phyloP scores from a whole-genome alignment of 2,329 filamentous ascomycete species.

The Penicillium sp. region DNA sequence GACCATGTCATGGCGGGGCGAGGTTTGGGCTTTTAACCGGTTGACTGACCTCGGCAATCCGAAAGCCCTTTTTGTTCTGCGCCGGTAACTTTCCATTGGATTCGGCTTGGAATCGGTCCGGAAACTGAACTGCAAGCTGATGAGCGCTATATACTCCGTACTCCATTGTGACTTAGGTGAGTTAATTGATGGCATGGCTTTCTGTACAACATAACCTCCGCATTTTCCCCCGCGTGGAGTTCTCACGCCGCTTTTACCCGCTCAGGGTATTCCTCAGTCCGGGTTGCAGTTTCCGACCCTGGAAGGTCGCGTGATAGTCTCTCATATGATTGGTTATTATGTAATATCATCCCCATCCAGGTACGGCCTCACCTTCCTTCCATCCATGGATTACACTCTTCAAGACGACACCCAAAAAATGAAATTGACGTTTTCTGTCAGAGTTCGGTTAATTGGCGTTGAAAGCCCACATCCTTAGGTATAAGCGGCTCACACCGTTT shows the following conservation, averaged over 20 bases:
- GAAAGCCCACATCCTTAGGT: no score
- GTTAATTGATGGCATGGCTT: not conserved
- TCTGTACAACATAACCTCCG: not conserved
- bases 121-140: not conserved
- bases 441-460: no score
- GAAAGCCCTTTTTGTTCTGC: not conserved
- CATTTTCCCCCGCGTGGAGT: not conserved
- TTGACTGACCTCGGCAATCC: not conserved
- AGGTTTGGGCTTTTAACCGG: not conserved
- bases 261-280: not conserved
- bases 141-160: not conserved
- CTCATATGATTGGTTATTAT: not conserved
- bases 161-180: not conserved
- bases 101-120: not conserved
- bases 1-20: not conserved
- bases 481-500: not conserved
- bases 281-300: no score
- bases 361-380: not conserved
- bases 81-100: not conserved
- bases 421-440: no score
- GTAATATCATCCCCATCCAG: not conserved
- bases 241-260: not conserved
- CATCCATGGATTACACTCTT: no score
- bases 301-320: not conserved
- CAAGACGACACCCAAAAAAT: no score